Evolutionary conservation across 805 yeast genomes (phyloP).

Genomic region (Danielia oregonensis): DNA sequence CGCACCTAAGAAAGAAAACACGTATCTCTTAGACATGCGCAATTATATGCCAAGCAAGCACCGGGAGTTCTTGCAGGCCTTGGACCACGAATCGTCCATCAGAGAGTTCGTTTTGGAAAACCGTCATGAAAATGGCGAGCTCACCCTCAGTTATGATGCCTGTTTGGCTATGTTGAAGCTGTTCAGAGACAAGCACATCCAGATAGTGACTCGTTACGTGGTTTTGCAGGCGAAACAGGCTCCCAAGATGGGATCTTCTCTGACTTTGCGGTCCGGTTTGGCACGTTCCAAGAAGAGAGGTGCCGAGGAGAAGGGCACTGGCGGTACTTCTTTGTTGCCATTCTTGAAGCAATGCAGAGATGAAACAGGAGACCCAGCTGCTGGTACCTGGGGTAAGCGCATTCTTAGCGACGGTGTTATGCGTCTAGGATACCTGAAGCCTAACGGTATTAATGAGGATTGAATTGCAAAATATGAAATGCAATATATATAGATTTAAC

Average conservation of each 20-base stretch:
- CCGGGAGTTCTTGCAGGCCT: constrained; percentile 62
- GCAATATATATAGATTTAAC: neutral
- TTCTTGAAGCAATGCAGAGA: constrained; percentile 94
- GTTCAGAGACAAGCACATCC: constrained; percentile 90
- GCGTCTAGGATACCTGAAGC: constrained; percentile 36
- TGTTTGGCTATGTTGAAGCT: constrained; percentile 83
- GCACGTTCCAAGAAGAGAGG: constrained; percentile 48
- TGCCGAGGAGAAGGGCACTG: constrained; percentile 76
- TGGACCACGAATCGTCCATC: constrained; percentile 56
- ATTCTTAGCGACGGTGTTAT: constrained; percentile 55
- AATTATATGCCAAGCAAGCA: constrained; percentile 88
- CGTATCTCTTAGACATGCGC: constrained; percentile 81
- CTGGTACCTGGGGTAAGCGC: constrained; percentile 87
- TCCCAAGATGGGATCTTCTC: constrained; percentile 49
- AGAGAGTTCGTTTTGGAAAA: constrained; percentile 58
- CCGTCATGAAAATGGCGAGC: constrained; percentile 41
- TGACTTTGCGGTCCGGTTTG: constrained; percentile 64
- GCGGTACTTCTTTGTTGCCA: constrained; percentile 89
- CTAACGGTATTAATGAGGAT: constrained; percentile 41
- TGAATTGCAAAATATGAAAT: constrained; percentile 10
- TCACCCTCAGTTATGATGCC: constrained; percentile 77
- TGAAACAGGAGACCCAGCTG: constrained; percentile 92
- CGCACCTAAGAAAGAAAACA: constrained; percentile 15
- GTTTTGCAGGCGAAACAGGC: constrained; percentile 70
- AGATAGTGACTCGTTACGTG: constrained; percentile 84